A percentile compares a stretch with the other conserved stretches of the same genome.
Conservation (phyloP, 169 alveolate genomes). For the Amoebophrya sp. region DNA sequence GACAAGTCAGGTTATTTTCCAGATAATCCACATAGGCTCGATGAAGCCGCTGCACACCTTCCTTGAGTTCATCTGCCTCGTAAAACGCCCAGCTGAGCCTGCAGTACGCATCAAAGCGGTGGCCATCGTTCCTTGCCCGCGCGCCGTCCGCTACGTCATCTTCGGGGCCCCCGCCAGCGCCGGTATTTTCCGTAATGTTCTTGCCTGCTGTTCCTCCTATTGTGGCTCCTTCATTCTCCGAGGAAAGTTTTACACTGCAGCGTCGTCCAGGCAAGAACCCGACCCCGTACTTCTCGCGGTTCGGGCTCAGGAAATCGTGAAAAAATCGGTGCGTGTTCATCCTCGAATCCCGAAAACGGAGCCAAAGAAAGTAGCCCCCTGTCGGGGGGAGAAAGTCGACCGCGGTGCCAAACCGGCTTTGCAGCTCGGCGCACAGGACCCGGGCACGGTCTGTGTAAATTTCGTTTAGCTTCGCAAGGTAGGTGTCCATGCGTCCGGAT, state of each 20-base stretch:
- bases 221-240: too few relatives aligned
- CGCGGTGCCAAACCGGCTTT: neutral
- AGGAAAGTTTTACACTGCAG: too few relatives aligned
- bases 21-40: neutral
- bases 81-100: neutral
- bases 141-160: neutral
- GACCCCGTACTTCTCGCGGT: neutral
- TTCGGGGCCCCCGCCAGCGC: neutral
- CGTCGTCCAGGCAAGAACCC: neutral
- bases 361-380: neutral
- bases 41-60: neutral
- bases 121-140: neutral
- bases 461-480: neutral
- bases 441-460: neutral
- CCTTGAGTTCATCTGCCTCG: neutral
- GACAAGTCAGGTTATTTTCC: too few relatives aligned
- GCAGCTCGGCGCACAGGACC: neutral
- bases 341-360: neutral
- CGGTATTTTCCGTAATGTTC: too few relatives aligned
- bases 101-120: neutral
- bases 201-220: too few relatives aligned
- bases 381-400: neutral
- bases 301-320: neutral
- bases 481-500: neutral
- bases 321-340: neutral